A percentile compares a stretch with the other conserved stretches of the same genome.
These are phyloP conservation scores for Ophiosphaerella herpotricha DNA, from an alignment of 2,329 filamentous ascomycete genomes.

Conservation along the genomic window DNA sequence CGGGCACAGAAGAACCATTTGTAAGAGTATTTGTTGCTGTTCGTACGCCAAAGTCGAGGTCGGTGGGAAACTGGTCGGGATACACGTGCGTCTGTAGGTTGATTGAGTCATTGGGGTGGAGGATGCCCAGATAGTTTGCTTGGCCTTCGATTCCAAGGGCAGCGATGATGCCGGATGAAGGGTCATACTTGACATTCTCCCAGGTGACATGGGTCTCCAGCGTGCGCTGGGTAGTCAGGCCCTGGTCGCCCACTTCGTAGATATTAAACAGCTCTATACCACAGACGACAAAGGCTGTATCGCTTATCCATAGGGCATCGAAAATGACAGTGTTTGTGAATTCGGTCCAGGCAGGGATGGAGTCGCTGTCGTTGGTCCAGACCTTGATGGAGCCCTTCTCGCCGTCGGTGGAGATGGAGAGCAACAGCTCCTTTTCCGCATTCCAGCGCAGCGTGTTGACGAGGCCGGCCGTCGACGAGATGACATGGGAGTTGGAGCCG, in stretches of 20 bases:
- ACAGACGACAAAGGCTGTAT: constrained; percentile 51
- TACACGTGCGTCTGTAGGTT: constrained; percentile 40
- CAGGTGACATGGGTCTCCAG: constrained; percentile 40
- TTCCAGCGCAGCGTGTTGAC: constrained; percentile 47
- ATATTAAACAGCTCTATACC: constrained; percentile 47
- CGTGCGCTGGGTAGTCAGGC: constrained; percentile 34
- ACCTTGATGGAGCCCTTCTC: constrained; percentile 46
- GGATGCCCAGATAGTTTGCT: constrained; percentile 40
- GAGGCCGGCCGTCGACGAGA: constrained; percentile 44
- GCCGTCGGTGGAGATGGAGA: constrained; percentile 48
- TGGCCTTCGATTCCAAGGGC: constrained; percentile 35
- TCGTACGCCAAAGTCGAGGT: constrained; percentile 48
- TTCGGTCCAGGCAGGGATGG: constrained; percentile 48
- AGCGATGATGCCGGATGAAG: constrained; percentile 47
- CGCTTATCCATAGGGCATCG: constrained; percentile 52
- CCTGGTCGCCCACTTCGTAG: constrained; percentile 39
- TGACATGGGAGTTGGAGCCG: constrained; percentile 35
- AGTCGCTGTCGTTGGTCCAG: constrained; percentile 42
- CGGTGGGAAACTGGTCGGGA: constrained; percentile 44
- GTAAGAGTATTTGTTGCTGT: constrained; percentile 16
- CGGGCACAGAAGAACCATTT: constrained; percentile 25
- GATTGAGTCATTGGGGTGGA: constrained; percentile 39
- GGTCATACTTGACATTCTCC: constrained; percentile 48
- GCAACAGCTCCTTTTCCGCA: constrained; percentile 34
- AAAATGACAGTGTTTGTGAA: constrained; percentile 49